These are phyloP conservation scores for Protomyces arabidopsidicola DNA, from an alignment of 1,139 yeast genomes.

Conservation along the genomic window DNA sequence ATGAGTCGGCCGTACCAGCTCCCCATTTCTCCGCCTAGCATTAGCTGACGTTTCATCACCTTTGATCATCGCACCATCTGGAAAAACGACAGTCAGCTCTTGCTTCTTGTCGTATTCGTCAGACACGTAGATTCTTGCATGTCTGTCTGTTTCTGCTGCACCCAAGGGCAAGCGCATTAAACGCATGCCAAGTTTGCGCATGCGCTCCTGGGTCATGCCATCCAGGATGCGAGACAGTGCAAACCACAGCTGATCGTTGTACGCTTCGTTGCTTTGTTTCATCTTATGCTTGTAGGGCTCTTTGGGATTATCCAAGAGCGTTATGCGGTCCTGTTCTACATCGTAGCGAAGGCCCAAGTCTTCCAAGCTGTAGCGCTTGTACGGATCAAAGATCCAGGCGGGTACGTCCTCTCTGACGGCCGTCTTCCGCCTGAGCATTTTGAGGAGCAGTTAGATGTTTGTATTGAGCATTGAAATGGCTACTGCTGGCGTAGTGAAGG, in stretches of 20 bases:
- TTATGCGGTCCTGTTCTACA: constrained; percentile 4
- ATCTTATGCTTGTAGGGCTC: constrained; percentile 3
- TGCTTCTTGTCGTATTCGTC: neutral
- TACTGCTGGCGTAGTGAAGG: no score
- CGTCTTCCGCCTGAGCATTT: neutral
- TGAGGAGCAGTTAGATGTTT: no score
- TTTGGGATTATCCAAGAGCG: neutral
- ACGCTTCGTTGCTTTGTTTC: neutral
- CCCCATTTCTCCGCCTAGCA: constrained; percentile 13
- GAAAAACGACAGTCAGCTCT: neutral
- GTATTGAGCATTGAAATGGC: no score
- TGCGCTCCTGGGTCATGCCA: neutral
- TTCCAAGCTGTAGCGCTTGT: neutral
- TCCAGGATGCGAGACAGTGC: constrained; percentile 1
- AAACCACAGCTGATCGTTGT: constrained; percentile 21
- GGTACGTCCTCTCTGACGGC: neutral
- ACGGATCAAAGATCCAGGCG: neutral
- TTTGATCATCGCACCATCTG: constrained; percentile 3
- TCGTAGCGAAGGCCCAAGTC: constrained; percentile 7
- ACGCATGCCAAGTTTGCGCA: neutral
- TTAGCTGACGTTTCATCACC: neutral
- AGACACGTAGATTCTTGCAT: neutral
- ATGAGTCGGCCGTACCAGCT: constrained; percentile 16
- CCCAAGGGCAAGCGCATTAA: neutral
- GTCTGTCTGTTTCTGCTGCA: neutral